These are phyloP conservation scores for Fusarium caatingaense DNA, from an alignment of 2,329 filamentous ascomycete species.

Conservation along the genomic window DNA sequence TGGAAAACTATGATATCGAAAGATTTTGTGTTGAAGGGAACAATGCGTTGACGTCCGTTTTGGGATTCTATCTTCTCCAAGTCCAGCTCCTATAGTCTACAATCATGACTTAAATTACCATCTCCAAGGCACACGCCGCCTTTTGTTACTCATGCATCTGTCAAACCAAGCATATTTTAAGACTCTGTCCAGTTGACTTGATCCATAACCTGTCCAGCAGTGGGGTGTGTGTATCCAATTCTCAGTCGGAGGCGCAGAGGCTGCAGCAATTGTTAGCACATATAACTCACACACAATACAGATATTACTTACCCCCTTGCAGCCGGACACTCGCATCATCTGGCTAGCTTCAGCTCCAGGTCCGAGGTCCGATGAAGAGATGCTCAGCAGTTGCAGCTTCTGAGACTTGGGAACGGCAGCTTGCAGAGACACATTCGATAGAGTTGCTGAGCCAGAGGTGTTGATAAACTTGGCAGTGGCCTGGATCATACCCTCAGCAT, in stretches of 20 bases:
- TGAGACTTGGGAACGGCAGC: conserved; percentile 97
- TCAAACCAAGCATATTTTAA: conserved; percentile 34
- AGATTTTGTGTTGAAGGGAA: conserved; percentile 25
- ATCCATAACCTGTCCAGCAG: conserved; percentile 79
- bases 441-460: conserved; percentile 69
- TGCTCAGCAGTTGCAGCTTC: conserved; percentile 90
- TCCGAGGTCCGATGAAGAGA: conserved; percentile 81
- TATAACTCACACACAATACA: background rate
- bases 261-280: conserved; percentile 58
- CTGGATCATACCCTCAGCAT: conserved; percentile 81
- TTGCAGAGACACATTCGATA: conserved; percentile 85
- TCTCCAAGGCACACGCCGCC: conserved; percentile 19
- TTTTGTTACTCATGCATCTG: conserved; percentile 3
- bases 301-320: conserved; percentile 83
- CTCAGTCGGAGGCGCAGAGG: conserved; percentile 86
- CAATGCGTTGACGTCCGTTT: conserved; percentile 43
- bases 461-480: conserved; percentile 88
- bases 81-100: conserved; percentile 30
- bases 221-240: conserved; percentile 80
- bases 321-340: conserved; percentile 86
- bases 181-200: conserved; percentile 96
- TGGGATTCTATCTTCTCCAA: conserved; percentile 44
- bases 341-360: conserved; percentile 88
- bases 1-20: conserved; percentile 12
- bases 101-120: conserved; percentile 34